Evolutionary conservation across 129 eudicot genomes (phyloP), one percentile per base, ranked within the genome.

Genomic region (Arctium minus): DNA sequence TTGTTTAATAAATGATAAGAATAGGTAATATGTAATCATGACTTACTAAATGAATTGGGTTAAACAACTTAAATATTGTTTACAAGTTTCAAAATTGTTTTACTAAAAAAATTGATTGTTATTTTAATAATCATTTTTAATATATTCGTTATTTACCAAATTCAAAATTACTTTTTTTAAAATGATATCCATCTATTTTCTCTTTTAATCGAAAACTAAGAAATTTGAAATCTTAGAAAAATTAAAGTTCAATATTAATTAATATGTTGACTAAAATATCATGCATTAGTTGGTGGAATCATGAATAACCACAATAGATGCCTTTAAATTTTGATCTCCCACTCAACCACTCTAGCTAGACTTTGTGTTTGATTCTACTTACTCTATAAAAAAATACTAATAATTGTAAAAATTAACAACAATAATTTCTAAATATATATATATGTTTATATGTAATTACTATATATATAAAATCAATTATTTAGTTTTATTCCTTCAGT

Each of bases 291-390:
- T 73, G 79, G 80, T 68, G 64, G 85, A 32, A 40, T 82, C 39
- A 39, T 42, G 80, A 73, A 65, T 75, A 82, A 30, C 69, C 42
- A 82, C 75, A 82, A 74, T 82, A 74, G 68, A 30, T 75, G 85
- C 13, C 85, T 74, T 65, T 74, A 65, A 10, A 60, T 39, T 33
- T 72, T 56, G 62, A 56, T 81, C 27, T 79, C 64, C 73, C 29
- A 80, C 30, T 35, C 79, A 36, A 80, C 78, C 72, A 73, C 84
- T 81, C 10, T 8, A 42, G 22, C 40, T 38, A 79, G 48, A 33
- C 71, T 64, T 60, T 64, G n/a, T 38, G 56, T 62, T 64, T 38
- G 72, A 62, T 76, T 70, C 74, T 70, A 70, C 74, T 70, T 70
- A 13, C 73, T 70, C 17, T 70, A 65, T 27, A 65, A 22, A 65